Evolutionary conservation across 2,329 filamentous ascomycete species (phyloP).

Genomic region (Pseudomassariella vexata): DNA sequence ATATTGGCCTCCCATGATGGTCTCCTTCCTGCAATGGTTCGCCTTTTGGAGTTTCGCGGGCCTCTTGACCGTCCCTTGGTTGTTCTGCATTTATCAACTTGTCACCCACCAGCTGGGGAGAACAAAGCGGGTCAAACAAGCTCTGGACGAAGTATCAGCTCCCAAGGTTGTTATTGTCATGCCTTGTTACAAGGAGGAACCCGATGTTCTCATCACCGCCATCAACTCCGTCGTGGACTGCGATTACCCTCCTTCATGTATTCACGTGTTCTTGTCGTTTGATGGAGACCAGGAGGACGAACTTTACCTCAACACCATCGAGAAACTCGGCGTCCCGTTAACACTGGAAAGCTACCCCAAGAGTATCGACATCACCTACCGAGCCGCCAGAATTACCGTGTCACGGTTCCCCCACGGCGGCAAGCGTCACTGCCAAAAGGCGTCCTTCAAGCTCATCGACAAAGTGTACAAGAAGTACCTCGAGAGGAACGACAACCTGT

Average conservation of each 20-base stretch:
- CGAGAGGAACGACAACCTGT: constrained; percentile 82
- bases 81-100: constrained; percentile 87
- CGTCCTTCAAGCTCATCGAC: constrained; percentile 88
- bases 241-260: constrained; percentile 86
- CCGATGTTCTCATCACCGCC: constrained; percentile 75
- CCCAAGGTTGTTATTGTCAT: constrained; percentile 95
- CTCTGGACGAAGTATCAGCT: constrained; percentile 77
- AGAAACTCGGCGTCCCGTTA: constrained; percentile 75
- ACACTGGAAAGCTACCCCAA: constrained; percentile 74
- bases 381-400: constrained; percentile 76
- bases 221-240: constrained; percentile 89
- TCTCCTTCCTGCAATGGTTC: constrained; percentile 80
- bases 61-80: constrained; percentile 81
- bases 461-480: constrained; percentile 85
- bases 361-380: constrained; percentile 86
- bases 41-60: constrained; percentile 90
- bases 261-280: constrained; percentile 93
- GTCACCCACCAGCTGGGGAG: constrained; percentile 82
- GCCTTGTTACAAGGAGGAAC: constrained; percentile 92
- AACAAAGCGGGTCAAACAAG: constrained; percentile 73
- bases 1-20: constrained; percentile 66
- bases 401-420: constrained; percentile 91
- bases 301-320: constrained; percentile 79
- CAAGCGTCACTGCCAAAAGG: constrained; percentile 90
- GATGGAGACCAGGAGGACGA: constrained; percentile 88